Evolutionary conservation across 2,329 filamentous ascomycete species (phyloP).

Genomic region (Cytospora mali): DNA sequence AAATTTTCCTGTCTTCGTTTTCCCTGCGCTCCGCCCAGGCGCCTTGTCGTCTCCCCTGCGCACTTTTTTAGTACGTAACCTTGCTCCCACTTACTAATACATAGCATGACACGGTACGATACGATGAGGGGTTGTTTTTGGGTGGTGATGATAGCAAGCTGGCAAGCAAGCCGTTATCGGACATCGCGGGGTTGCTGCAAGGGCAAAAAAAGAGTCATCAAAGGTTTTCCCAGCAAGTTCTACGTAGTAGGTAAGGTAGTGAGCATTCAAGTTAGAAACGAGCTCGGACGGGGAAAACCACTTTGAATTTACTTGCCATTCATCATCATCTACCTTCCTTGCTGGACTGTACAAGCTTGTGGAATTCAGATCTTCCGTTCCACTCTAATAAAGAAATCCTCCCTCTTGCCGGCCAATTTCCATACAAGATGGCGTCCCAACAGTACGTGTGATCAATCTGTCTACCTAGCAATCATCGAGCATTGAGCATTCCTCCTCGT

Average conservation of each 20-base stretch:
- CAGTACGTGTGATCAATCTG: conserved; percentile 24
- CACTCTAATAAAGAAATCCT: conserved; percentile 6
- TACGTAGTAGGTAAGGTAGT: no score
- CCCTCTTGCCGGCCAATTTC: conserved; percentile 6
- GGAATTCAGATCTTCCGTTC: conserved; percentile 8
- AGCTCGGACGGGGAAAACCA: not conserved
- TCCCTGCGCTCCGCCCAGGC: not conserved
- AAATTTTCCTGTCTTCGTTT: not conserved
- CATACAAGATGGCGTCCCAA: conserved; percentile 26
- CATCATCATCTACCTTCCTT: not conserved
- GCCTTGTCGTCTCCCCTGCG: not conserved
- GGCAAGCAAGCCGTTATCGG: not conserved
- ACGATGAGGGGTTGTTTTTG: not conserved
- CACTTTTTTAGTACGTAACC: not conserved
- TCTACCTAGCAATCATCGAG: conserved; percentile 6
- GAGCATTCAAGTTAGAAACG: no score
- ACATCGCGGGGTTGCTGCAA: not conserved
- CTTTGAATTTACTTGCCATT: not conserved
- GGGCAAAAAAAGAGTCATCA: not conserved
- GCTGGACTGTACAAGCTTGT: not conserved
- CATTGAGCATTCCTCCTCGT: not conserved
- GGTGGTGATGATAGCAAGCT: not conserved
- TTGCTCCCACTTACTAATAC: not conserved
- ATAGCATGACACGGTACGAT: not conserved
- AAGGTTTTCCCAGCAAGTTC: not conserved